phyloP scores from a whole-genome alignment of 352 stramenopile species.

The Pythium phragmiticola region DNA sequence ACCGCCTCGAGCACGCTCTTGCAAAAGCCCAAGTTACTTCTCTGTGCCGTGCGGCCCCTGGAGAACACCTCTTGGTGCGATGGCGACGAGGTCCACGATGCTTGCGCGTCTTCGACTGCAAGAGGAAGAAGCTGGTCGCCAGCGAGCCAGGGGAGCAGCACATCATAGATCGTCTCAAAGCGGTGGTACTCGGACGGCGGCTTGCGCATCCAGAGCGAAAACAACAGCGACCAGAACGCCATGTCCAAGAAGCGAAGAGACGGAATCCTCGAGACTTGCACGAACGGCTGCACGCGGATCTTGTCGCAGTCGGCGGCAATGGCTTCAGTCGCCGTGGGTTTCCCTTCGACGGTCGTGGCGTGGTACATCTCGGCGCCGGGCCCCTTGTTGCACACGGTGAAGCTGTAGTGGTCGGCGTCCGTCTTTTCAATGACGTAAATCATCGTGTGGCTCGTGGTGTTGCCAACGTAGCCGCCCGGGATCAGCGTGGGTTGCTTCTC shows the following conservation, averaged over 20 bases:
- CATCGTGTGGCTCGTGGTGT: slow-evolving; percentile 67
- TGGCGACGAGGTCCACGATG: slow-evolving; percentile 28
- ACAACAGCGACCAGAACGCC: slow-evolving; percentile 83
- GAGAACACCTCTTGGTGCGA: not conserved
- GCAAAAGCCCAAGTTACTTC: slow-evolving; percentile 75
- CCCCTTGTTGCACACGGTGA: slow-evolving; percentile 90
- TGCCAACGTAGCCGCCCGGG: slow-evolving; percentile 80
- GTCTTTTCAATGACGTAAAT: slow-evolving; percentile 85
- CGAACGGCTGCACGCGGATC: slow-evolving; percentile 75
- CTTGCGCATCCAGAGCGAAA: slow-evolving; percentile 84
- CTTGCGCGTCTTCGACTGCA: slow-evolving; percentile 42
- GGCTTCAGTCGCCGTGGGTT: not conserved
- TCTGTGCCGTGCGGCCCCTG: slow-evolving; percentile 54
- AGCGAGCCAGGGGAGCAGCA: slow-evolving; percentile 86
- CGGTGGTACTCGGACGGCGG: slow-evolving; percentile 85
- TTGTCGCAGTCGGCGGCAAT: slow-evolving; percentile 42
- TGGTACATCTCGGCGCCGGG: slow-evolving; percentile 86
- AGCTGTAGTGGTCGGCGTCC: slow-evolving; percentile 52
- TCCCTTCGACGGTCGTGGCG: slow-evolving; percentile 28
- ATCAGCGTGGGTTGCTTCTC: slow-evolving; percentile 52
- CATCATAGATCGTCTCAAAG: slow-evolving; percentile 87
- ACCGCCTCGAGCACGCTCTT: slow-evolving; percentile 82
- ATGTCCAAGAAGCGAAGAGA: slow-evolving; percentile 72
- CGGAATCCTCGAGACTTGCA: slow-evolving; percentile 67
- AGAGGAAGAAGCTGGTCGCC: slow-evolving; percentile 70